Evolutionary conservation across 495 filamentous ascomycete species (phyloP).

Genomic region (Trichocladium uniseriatum): DNA sequence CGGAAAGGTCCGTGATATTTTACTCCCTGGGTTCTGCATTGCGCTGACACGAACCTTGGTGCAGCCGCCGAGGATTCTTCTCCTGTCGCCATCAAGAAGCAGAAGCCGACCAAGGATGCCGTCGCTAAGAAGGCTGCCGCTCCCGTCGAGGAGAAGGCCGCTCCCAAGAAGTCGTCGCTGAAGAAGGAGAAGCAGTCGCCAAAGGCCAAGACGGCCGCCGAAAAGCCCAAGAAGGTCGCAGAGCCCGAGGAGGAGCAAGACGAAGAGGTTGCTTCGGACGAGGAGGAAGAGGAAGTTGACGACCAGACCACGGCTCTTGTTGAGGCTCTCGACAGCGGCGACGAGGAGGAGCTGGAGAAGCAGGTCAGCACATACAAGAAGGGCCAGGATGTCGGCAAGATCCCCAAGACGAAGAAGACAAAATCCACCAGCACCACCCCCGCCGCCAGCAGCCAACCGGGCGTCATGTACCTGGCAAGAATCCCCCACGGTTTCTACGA

Average conservation of each 20-base stretch:
- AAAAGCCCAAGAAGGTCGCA: constrained; percentile 24
- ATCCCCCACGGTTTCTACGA: constrained; percentile 96
- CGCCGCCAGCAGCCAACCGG: constrained; percentile 52
- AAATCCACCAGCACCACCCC: constrained; percentile 13
- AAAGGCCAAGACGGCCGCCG: constrained; percentile 22
- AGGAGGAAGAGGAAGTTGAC: constrained; percentile 34
- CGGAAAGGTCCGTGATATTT: constrained; percentile 37
- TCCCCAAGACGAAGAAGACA: constrained; percentile 49
- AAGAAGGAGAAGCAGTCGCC: constrained; percentile 23
- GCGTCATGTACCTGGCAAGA: constrained; percentile 80
- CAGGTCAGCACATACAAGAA: constrained; percentile 38
- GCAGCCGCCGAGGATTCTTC: constrained; percentile 35
- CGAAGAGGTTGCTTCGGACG: constrained; percentile 22
- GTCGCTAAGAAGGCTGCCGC: constrained; percentile 14
- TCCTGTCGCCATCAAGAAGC: constrained; percentile 35
- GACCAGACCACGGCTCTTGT: constrained; percentile 48
- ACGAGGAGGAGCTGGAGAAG: constrained; percentile 49
- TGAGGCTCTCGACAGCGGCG: constrained; percentile 73
- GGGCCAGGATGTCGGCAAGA: constrained; percentile 51
- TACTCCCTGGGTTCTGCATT: background rate
- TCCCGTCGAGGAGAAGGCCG: constrained; percentile 13
- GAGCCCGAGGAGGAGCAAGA: constrained; percentile 17
- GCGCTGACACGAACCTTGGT: background rate
- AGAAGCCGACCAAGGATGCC: constrained; percentile 24
- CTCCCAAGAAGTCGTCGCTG: constrained; percentile 8